Percentiles rank a stretch among this genome's conserved stretches.
These are phyloP conservation scores for Olyra latifolia DNA, from an alignment of 176 grass and related monocot genomes.

Conservation along the genomic window DNA sequence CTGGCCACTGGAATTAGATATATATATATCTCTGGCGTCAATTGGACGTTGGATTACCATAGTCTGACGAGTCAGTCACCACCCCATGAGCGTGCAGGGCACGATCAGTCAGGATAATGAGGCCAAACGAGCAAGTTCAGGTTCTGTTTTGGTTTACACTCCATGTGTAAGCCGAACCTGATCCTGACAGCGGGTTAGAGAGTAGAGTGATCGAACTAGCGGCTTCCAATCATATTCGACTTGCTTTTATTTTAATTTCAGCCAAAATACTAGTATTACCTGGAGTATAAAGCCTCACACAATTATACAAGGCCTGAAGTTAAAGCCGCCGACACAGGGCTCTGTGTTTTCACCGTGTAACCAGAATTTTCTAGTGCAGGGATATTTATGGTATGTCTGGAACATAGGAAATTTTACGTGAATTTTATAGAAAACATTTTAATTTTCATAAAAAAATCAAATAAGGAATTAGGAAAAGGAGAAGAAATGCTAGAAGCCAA, in stretches of 20 bases:
- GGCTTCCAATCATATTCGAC: neutral
- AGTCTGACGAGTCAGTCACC: neutral
- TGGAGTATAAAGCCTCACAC: conserved; percentile 22
- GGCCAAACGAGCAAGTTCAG: conserved; percentile 31
- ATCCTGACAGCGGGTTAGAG: neutral
- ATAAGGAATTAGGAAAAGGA: neutral
- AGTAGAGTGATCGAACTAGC: neutral
- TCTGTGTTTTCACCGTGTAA: neutral
- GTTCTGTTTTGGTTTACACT: conserved; percentile 1
- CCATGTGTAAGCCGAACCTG: conserved; percentile 2
- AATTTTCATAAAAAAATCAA: neutral
- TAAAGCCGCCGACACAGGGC: neutral
- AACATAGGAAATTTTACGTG: too few species aligned
- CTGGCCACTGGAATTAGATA: neutral
- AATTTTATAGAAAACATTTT: too few species aligned
- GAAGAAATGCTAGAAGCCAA: too few species aligned
- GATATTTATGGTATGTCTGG: too few species aligned
- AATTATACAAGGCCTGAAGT: neutral
- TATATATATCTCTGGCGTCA: neutral
- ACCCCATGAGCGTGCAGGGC: conserved; percentile 18
- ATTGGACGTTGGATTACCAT: conserved; percentile 10
- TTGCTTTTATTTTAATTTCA: neutral
- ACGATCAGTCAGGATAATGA: neutral
- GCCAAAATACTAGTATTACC: neutral
- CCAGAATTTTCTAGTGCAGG: neutral